Base-by-base conservation (phyloP, 1,284 basidiomycete species). In the Malassezia psittaci region DNA sequence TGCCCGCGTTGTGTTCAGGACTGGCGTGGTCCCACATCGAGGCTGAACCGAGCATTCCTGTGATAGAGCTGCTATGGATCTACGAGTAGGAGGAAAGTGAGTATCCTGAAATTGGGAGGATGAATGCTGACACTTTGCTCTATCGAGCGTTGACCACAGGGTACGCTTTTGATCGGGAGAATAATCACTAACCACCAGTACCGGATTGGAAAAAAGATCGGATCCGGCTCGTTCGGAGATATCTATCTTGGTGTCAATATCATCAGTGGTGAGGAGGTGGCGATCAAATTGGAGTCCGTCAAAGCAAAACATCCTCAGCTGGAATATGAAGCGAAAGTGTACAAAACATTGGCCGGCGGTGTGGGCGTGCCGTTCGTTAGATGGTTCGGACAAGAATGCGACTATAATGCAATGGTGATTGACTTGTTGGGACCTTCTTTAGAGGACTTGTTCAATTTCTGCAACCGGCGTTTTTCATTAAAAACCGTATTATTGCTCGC, bases 231-330 rank as follows among this genome's bases (percentile, higher is more conserved):
- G 52, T 96, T 96, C 74, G 90, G 93, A 91, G 93, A 98, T 75
- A 98, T 99, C 77, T 98, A 96, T 78, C 87, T 98, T 60, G 94
- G 94, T 61, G 91, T 96, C 78, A 96, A 98, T 82, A 96, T 98
- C 79, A 96, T 98, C 76, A 96, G 91, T n/a, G 93, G 93, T 48
- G 91, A 99, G 77, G 93, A 96, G 77, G 94, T 98, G 57, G 94
- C 91, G 74, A 96, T 98, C 83, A 98, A 99, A 80, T 86, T 99
- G 68, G 94, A 98, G 79, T 96, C 90, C 0, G 89, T 96, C 79
- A 98, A 98, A 79, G 93, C 94, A 66, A 98, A 98, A 79, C 91
- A 96, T 74, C 93, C 94, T n/a, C 94, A 98, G 78, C 86, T 98
- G 71, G 93, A 98, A 78, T 96, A 99, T 75, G 93, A 98, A 64